Evolutionary conservation across 495 filamentous ascomycete genomes (phyloP).

Genomic region (Penicillium canescens): DNA sequence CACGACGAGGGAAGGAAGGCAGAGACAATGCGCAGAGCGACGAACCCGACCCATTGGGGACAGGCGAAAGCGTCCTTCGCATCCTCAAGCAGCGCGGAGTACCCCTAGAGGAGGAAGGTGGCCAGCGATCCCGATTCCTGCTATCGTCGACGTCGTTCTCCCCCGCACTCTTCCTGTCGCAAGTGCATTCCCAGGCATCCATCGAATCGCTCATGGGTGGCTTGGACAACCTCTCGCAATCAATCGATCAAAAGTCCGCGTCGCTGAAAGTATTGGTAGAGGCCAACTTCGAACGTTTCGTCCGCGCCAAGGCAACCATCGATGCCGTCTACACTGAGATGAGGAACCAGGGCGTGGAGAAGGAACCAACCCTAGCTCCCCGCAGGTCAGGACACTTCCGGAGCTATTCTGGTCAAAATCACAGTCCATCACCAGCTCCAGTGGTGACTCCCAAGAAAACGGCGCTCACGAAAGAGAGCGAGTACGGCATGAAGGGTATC

Average conservation of each 20-base stretch:
- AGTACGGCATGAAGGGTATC: slow-evolving; percentile 91
- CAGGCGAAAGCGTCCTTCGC: slow-evolving; percentile 78
- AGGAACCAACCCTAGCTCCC: slow-evolving; percentile 53
- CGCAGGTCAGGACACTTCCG: slow-evolving; percentile 66
- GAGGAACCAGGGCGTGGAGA: slow-evolving; percentile 78
- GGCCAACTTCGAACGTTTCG: slow-evolving; percentile 96
- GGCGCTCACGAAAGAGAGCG: slow-evolving; percentile 86
- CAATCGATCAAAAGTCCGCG: slow-evolving; percentile 96
- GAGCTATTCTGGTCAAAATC: slow-evolving; percentile 49
- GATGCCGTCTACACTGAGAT: slow-evolving; percentile 98
- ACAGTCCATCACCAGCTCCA: slow-evolving; percentile 36
- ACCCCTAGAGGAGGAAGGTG: slow-evolving; percentile 80
- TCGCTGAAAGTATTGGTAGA: slow-evolving; percentile 94
- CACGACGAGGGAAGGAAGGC: slow-evolving; percentile 64
- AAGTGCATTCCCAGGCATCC: slow-evolving; percentile 81
- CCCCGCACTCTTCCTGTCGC: slow-evolving; percentile 84
- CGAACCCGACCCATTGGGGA: slow-evolving; percentile 87
- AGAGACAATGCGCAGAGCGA: slow-evolving; percentile 82
- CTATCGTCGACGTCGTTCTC: slow-evolving; percentile 95
- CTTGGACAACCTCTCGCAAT: slow-evolving; percentile 77
- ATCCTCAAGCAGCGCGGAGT: slow-evolving; percentile 73
- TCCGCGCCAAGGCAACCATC: slow-evolving; percentile 92
- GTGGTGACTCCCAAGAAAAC: slow-evolving; percentile 64
- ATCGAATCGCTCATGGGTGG: slow-evolving; percentile 77
- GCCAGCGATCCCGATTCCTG: slow-evolving; percentile 85